These are phyloP conservation scores for Mrakia frigida DNA, from an alignment of 768 basidiomycete species.

Conservation along the genomic window DNA sequence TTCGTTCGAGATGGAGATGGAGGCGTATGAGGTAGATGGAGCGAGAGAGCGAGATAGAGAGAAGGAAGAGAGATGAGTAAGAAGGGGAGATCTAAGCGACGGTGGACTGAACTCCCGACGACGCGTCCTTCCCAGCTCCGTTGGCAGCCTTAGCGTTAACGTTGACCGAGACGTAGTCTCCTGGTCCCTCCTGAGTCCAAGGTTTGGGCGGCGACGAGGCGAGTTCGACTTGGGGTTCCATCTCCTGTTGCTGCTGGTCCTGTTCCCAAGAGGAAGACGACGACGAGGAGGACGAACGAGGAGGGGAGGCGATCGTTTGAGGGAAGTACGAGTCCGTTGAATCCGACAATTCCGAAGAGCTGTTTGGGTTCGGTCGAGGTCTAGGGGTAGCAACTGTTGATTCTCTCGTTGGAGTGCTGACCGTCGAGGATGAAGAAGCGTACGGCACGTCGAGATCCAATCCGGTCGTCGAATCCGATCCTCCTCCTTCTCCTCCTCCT, in stretches of 20 bases:
- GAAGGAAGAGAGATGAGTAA: not conserved
- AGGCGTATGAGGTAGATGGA: not conserved
- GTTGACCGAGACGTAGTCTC: constrained; percentile 17
- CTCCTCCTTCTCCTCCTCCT: not conserved
- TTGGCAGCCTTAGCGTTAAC: not conserved
- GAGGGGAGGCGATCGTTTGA: not conserved
- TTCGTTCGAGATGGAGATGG: not conserved
- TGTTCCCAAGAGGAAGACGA: no score
- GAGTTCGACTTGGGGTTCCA: not conserved
- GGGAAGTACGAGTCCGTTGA: constrained; percentile 3
- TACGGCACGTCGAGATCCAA: not conserved
- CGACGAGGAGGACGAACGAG: no score
- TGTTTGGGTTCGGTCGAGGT: not conserved
- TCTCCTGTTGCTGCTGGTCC: not conserved
- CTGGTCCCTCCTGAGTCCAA: constrained; percentile 15
- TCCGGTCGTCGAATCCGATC: not conserved
- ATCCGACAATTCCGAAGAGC: not conserved
- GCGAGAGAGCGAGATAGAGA: no score
- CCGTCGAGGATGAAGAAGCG: not conserved
- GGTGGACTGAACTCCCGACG: not conserved
- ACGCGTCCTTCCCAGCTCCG: not conserved
- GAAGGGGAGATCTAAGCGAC: not conserved
- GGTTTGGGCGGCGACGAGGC: not conserved
- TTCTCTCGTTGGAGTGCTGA: not conserved
- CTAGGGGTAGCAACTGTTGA: not conserved